Evolutionary conservation across 495 filamentous ascomycete genomes (phyloP), one percentile per base, ranked within the genome.

Genomic region (Pseudevernia furfuracea): DNA sequence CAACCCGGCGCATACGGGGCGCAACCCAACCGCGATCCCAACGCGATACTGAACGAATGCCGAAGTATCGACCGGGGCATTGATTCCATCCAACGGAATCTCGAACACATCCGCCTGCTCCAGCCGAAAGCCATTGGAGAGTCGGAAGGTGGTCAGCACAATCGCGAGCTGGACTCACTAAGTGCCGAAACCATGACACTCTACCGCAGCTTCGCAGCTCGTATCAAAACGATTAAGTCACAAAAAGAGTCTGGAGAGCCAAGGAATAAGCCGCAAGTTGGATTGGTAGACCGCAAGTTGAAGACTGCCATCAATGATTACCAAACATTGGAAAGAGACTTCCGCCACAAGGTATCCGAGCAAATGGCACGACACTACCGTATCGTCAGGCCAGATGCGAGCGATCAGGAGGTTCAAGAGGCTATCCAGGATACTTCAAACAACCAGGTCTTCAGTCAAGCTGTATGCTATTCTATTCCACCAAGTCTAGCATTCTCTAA

Each of bases 361-460:
- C 91, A 94, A 74, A 87, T 92, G 75, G 89, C 86, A 65, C 84
- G 94, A 59, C 91, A 96, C 69, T 94, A 93, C 74, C 84, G 89
- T 64, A 96, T 97, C 71, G 91, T 94, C 66, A 83, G 84, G 68
- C 92, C 92, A 23, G 87, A 96, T 64, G 90, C 90, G 11, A 85
- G 82, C 62, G 91, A 95, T 36, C 83, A 82, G 61, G 90, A 97
- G 72, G 81, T 97, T 53, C 82, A 84, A 48, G 82, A 87, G 64
- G 91, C 88, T 53, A 86, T 91, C 10, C 84, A 89, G 66, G 85
- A 86, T 72, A 84, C 87, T 9, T 78, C 84, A 38, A 79, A 81
- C 62, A 81, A 85, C 58, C 81, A 86, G 60, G 86, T 94, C 67
- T 94, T 91, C 76, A 86, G 84, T 73, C 94, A 92, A 79, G 88